Percentiles rank a stretch among this genome's conserved stretches.
These are phyloP conservation scores for Pulveroboletus sp. DNA, from an alignment of 768 basidiomycete species.

Conservation along the genomic window DNA sequence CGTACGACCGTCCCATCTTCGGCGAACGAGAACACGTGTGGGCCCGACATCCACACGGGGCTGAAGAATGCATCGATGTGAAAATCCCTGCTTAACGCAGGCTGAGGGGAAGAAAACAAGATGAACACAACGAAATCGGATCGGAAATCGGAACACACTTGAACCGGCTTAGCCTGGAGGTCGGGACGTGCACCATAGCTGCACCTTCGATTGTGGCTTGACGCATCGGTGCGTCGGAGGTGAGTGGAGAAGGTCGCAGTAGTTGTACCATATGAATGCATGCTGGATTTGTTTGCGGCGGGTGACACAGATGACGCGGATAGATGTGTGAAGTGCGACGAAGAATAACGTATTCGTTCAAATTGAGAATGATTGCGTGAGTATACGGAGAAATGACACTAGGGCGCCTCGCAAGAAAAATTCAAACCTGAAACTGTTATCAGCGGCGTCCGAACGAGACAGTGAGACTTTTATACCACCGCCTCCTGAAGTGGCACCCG, in stretches of 20 bases:
- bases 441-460: not conserved
- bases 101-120: not conserved
- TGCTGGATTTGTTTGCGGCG: not conserved
- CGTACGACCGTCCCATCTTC: slow-evolving; percentile 16
- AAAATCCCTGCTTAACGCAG: slow-evolving; percentile 36
- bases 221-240: not conserved
- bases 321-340: not conserved
- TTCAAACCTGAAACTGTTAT: not conserved
- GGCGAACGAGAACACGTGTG: slow-evolving; percentile 20
- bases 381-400: not conserved
- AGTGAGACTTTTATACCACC: slow-evolving; percentile 5
- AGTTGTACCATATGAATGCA: not conserved
- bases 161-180: not conserved
- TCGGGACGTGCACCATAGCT: not conserved
- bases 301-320: not conserved
- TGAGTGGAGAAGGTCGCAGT: not conserved
- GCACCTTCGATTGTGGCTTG: not conserved
- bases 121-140: not conserved
- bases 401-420: not conserved
- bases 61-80: slow-evolving; percentile 45
- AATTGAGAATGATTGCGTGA: not conserved
- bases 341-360: not conserved
- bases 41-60: slow-evolving; percentile 32
- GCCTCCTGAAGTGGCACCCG: slow-evolving; percentile 4
- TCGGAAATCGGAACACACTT: not conserved